phyloP scores from a whole-genome alignment of 345 rosid genomes.

The Citrus sp. region DNA sequence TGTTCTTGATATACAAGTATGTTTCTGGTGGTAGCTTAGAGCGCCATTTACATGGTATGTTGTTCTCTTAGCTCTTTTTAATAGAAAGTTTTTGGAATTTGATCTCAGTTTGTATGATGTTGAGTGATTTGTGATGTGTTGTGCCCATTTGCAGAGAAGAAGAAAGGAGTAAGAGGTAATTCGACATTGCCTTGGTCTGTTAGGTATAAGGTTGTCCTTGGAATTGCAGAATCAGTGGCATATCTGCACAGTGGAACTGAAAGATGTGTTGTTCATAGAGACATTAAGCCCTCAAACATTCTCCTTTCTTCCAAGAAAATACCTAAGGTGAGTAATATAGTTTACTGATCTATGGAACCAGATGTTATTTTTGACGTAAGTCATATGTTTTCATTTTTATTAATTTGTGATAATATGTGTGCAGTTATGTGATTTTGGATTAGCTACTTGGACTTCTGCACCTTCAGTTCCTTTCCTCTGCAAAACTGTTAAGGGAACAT shows the following conservation, averaged over 20 bases:
- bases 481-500: conserved; percentile 97
- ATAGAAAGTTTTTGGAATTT: neutral
- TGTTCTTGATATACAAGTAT: conserved; percentile 87
- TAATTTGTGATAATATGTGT: conserved; percentile 6
- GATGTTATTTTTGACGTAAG: neutral
- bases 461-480: conserved; percentile 90
- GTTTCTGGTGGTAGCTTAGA: conserved; percentile 93
- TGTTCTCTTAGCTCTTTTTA: neutral
- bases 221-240: conserved; percentile 73
- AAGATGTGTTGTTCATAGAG: conserved; percentile 91
- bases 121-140: conserved; percentile 16
- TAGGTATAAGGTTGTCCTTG: conserved; percentile 79
- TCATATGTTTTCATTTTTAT: neutral
- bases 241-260: conserved; percentile 84
- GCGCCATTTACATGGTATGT: conserved; percentile 75
- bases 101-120: conserved; percentile 8
- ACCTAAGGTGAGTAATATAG: conserved; percentile 52
- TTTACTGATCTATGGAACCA: neutral
- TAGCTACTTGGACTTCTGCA: conserved; percentile 93
- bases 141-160: conserved; percentile 50
- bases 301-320: conserved; percentile 84
- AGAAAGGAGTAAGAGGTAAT: conserved; percentile 38
- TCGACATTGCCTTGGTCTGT: conserved; percentile 62
- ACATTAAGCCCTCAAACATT: conserved; percentile 90
- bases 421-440: conserved; percentile 93